Evolutionary conservation across 1,284 basidiomycete genomes (phyloP), one percentile per base, ranked within the genome.

Genomic region (Naganishia liquefaciens): DNA sequence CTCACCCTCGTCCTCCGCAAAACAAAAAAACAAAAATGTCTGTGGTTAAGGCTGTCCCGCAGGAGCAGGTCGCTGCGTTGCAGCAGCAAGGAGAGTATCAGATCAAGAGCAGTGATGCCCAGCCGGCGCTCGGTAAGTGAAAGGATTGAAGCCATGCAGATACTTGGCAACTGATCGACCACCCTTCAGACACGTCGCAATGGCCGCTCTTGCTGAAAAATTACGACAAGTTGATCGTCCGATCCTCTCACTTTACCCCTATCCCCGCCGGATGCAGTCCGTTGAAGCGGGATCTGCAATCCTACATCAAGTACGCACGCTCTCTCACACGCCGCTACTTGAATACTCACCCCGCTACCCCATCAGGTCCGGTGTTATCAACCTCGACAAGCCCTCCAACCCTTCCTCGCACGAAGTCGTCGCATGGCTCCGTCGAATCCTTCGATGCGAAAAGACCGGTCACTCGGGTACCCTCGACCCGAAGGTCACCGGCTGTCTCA

Each of bases 351-450:
- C 46, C 42, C 15, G 55, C 19, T 47, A 46, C 37, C 15, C 54
- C 6, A n/a, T n/a, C 70, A 93, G 91, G 81, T 93, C 93, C 68
- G 96, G 96, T 72, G 92, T 97, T 65, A 99, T 99, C 80, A 98
- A 99, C 82, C 84, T 99, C 71, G 96, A 99, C 85, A 99, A 99
- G 79, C 96, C 96, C 28, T 98, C 95, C 54, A 99, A 99, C 81
- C 96, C 96, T 9, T 99, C 96, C 5, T 98, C 95, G n/a, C 96
- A 99, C 81, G 96, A 99, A 84, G 96, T 99, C 64, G 96, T 99
- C 70, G 96, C 96, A 19, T 99, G 96, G 96, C 82, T 99, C 70
- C 86, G 95, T 72, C 87, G 96, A 30, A 99, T 99, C 71, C 81
- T 99, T 60, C 88, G 95, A 30, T 91, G 91, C 40, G 95, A 99